A percentile compares a stretch with the other conserved stretches of the same genome.
Evolutionary conservation across 2,329 filamentous ascomycete genomes (phyloP).

Genomic region (Phialemoniopsis sp.): DNA sequence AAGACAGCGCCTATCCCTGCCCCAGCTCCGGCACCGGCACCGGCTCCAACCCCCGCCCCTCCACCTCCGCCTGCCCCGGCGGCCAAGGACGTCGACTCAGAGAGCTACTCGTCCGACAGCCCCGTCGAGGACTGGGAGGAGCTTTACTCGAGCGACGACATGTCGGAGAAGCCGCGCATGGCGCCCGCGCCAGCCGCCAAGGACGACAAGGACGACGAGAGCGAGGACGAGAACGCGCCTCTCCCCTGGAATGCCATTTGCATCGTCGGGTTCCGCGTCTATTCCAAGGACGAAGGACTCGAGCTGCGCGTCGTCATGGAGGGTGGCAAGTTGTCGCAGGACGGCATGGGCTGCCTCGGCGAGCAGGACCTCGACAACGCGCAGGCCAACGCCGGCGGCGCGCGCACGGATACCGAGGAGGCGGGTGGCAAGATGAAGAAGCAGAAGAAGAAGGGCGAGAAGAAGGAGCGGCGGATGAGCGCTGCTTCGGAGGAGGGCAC

Average conservation of each 20-base stretch:
- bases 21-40: background rate
- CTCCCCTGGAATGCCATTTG: slow-evolving; percentile 61
- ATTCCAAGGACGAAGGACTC: slow-evolving; percentile 50
- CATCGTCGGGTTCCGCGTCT: slow-evolving; percentile 57
- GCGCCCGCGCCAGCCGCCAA: slow-evolving; percentile 24
- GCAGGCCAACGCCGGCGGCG: slow-evolving; percentile 49
- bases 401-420: slow-evolving; percentile 24
- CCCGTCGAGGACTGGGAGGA: slow-evolving; percentile 57
- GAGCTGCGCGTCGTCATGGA: slow-evolving; percentile 53
- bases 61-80: slow-evolving; percentile 5
- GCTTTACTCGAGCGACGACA: slow-evolving; percentile 55
- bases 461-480: slow-evolving; percentile 13
- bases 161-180: slow-evolving; percentile 44
- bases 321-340: slow-evolving; percentile 47
- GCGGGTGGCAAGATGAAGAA: slow-evolving; percentile 1
- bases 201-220: slow-evolving; percentile 33
- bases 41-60: slow-evolving; percentile 3
- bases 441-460: slow-evolving; percentile 14
- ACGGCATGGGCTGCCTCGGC: slow-evolving; percentile 54
- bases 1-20: slow-evolving; percentile 1
- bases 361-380: slow-evolving; percentile 52
- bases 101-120: slow-evolving; percentile 54
- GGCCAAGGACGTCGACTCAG: slow-evolving; percentile 26
- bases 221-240: slow-evolving; percentile 49
- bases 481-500: slow-evolving; percentile 21